Conservation (phyloP, 78 protist genomes). For the Speleostelium caveatum region DNA sequence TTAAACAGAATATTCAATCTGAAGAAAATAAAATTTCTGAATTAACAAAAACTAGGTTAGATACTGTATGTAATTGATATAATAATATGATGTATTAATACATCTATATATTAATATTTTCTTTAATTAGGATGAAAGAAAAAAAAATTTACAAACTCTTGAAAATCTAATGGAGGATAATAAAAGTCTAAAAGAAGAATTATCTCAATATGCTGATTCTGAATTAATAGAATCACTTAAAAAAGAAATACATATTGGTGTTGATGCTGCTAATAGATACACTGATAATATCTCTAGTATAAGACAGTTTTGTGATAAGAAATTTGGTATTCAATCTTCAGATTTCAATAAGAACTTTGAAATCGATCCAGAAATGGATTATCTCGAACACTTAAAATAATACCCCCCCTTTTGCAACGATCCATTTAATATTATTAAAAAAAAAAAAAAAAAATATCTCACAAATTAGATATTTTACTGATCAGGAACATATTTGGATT, state of each 20-base stretch:
- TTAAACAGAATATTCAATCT: slow-evolving; percentile 13
- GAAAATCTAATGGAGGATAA: background rate
- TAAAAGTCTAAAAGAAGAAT: slow-evolving; percentile 27
- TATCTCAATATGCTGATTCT: slow-evolving; percentile 30
- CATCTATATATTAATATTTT: background rate
- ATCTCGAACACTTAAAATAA: too few species aligned
- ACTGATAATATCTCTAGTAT: slow-evolving; percentile 38
- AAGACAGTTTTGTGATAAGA: slow-evolving; percentile 51
- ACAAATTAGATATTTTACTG: too few species aligned
- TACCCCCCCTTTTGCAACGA: too few species aligned
- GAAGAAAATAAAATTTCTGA: slow-evolving; percentile 16
- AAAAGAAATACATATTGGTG: slow-evolving; percentile 31
- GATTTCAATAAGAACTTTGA: slow-evolving; percentile 45
- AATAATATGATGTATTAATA: background rate
- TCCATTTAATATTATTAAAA: too few species aligned
- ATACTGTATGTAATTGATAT: slow-evolving; percentile 8
- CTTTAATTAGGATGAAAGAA: slow-evolving; percentile 30
- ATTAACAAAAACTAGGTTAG: slow-evolving; percentile 19
- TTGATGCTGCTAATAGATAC: slow-evolving; percentile 41
- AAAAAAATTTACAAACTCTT: slow-evolving; percentile 16
- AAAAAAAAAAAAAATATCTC: too few species aligned
- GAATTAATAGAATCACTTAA: slow-evolving; percentile 18
- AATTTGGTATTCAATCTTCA: background rate
- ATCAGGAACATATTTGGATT: too few species aligned
- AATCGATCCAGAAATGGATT: slow-evolving; percentile 53